These are phyloP conservation scores for Microdochium bolleyi DNA, from an alignment of 2,329 filamentous ascomycete species.

Conservation along the genomic window DNA sequence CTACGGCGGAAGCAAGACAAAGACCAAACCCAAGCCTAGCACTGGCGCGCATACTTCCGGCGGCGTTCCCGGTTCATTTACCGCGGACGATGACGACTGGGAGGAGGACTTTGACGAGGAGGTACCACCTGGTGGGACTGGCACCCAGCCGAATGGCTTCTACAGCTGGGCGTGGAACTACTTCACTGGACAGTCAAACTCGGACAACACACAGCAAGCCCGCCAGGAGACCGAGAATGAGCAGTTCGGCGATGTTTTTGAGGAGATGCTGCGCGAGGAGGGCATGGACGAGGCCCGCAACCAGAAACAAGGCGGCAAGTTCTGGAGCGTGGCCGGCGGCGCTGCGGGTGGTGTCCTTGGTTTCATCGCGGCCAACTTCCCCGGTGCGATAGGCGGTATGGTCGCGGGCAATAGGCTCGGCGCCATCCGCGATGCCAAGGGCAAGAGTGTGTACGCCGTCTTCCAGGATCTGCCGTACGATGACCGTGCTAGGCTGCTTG, in stretches of 20 bases:
- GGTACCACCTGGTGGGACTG: conserved; percentile 31
- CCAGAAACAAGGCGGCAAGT: conserved; percentile 56
- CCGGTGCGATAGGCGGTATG: conserved; percentile 79
- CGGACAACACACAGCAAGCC: conserved; percentile 23
- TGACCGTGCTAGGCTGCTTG: conserved; percentile 73
- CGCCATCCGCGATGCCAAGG: conserved; percentile 78
- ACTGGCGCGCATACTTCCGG: conserved; percentile 23
- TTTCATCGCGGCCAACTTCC: conserved; percentile 91
- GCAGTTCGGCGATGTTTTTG: conserved; percentile 83
- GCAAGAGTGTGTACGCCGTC: conserved; percentile 91
- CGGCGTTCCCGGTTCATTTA: conserved; percentile 10
- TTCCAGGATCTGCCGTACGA: conserved; percentile 79
- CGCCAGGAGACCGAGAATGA: conserved; percentile 56
- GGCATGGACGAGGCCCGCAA: conserved; percentile 67
- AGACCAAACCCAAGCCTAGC: conserved; percentile 11
- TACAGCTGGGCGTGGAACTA: conserved; percentile 75
- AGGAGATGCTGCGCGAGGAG: conserved; percentile 86
- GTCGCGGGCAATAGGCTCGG: conserved; percentile 92
- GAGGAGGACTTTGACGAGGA: conserved; percentile 33
- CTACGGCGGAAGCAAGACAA: conserved; percentile 34
- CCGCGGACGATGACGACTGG: conserved; percentile 28
- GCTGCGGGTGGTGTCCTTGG: conserved; percentile 83
- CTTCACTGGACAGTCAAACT: conserved; percentile 34
- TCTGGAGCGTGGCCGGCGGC: conserved; percentile 83
- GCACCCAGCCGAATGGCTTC: conserved; percentile 21